Percentiles rank a stretch among this genome's conserved stretches.
Evolutionary conservation across 2,329 filamentous ascomycete genomes (phyloP).

Genomic region (Ceratocystis destructans): DNA sequence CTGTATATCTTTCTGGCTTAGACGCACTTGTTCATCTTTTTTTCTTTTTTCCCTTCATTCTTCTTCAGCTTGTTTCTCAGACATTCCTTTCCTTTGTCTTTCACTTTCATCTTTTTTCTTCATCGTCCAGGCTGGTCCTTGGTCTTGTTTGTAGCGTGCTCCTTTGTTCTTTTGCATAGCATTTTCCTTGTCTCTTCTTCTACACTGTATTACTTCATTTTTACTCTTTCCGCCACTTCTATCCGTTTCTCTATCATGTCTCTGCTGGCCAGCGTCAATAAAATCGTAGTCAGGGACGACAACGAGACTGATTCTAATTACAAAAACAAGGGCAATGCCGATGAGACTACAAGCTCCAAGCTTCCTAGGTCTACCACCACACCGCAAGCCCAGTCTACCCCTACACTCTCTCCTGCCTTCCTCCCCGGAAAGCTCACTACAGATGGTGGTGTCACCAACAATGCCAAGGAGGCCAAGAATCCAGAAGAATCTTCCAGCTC

Average conservation of each 20-base stretch:
- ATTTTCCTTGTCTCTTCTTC: slow-evolving; percentile 3
- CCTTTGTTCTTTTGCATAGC: not conserved
- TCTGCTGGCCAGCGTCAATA: slow-evolving; percentile 3
- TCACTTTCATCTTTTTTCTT: not conserved
- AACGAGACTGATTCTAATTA: not conserved
- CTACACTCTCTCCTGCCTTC: not conserved
- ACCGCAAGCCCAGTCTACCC: not conserved
- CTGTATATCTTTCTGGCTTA: not conserved
- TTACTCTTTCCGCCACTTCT: not conserved
- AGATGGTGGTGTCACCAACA: slow-evolving; percentile 5
- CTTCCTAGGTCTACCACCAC: not conserved
- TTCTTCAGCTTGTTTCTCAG: not conserved
- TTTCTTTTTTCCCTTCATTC: not conserved
- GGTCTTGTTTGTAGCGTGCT: not conserved
- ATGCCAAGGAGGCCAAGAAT: slow-evolving; percentile 8
- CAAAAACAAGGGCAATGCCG: not conserved
- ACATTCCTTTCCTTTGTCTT: not conserved
- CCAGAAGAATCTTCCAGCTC: slow-evolving; percentile 4
- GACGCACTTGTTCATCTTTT: not conserved
- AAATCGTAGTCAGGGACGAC: not conserved
- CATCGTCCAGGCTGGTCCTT: not conserved
- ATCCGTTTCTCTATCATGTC: slow-evolving; percentile 2
- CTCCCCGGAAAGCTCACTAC: not conserved
- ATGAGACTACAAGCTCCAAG: not conserved
- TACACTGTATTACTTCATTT: not conserved